phyloP scores from a whole-genome alignment of 1,139 yeast genomes.

The Hyphopichia buzzinii region DNA sequence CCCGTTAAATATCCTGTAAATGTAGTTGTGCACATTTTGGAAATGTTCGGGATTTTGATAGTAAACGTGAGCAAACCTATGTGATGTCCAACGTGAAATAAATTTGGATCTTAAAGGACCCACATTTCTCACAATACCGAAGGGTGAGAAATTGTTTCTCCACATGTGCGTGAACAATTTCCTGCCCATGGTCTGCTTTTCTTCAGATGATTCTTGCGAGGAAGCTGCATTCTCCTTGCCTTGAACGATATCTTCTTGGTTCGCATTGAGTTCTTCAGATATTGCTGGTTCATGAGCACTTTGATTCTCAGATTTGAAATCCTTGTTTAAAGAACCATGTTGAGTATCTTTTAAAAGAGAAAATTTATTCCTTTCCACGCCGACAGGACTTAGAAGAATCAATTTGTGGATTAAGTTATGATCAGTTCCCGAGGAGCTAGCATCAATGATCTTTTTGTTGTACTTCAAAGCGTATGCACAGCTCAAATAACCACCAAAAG shows the following conservation, averaged over 20 bases:
- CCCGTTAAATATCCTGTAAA: constrained; percentile 39
- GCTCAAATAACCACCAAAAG: constrained; percentile 88
- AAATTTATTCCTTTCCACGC: constrained; percentile 37
- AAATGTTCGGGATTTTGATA: constrained; percentile 29
- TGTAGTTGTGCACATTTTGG: constrained; percentile 39
- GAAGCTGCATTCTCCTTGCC: constrained; percentile 7
- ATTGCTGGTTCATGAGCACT: constrained; percentile 15
- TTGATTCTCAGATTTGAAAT: constrained; percentile 11
- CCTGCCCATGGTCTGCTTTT: constrained; percentile 16
- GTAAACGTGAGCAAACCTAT: constrained; percentile 36
- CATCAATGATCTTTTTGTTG: constrained; percentile 29
- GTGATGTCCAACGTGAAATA: constrained; percentile 42
- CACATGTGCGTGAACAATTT: constrained; percentile 31
- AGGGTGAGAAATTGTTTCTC: constrained; percentile 39
- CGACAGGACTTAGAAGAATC: constrained; percentile 46
- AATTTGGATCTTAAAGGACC: constrained; percentile 41
- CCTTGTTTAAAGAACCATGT: constrained; percentile 10
- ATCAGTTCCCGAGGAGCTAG: constrained; percentile 15
- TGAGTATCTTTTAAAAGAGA: constrained; percentile 28
- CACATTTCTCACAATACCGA: constrained; percentile 29
- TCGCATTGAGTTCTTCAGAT: constrained; percentile 24
- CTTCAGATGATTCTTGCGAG: constrained; percentile 9
- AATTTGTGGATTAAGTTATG: constrained; percentile 34
- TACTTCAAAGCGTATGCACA: constrained; percentile 74
- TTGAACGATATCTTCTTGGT: constrained; percentile 27